Evolutionary conservation across 2,329 filamentous ascomycete species (phyloP).

Genomic region (Epichloe sibirici): DNA sequence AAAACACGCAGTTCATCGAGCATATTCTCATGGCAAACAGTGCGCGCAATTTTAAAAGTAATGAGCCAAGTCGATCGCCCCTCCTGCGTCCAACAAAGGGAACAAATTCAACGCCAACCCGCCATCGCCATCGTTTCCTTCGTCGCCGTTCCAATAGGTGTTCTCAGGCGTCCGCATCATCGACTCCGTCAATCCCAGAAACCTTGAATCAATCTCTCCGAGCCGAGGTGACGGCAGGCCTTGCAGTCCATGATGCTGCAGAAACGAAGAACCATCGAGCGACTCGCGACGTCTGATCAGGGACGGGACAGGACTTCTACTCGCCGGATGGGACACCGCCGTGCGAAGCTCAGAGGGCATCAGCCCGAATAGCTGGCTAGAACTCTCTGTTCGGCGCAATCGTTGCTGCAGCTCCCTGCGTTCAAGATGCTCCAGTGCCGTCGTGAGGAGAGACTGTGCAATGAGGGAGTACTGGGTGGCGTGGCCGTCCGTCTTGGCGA

Average conservation of each 20-base stretch:
- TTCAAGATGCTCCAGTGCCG: slow-evolving; percentile 34
- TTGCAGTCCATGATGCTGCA: slow-evolving; percentile 13
- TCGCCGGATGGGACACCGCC: no score
- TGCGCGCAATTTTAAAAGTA: slow-evolving; percentile 12
- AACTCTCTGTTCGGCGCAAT: slow-evolving; percentile 34
- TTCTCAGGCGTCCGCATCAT: slow-evolving; percentile 30
- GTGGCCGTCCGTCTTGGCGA: slow-evolving; percentile 36
- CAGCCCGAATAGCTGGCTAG: slow-evolving; percentile 38
- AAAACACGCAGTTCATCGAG: no score
- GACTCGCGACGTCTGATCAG: no score
- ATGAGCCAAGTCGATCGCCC: slow-evolving; percentile 39
- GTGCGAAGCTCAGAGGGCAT: slow-evolving; percentile 13
- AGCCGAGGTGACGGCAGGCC: slow-evolving; percentile 15
- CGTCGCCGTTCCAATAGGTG: slow-evolving; percentile 24
- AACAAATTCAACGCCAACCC: slow-evolving; percentile 37
- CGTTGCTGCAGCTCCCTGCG: slow-evolving; percentile 34
- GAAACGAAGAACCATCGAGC: no score
- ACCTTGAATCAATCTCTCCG: slow-evolving; percentile 25
- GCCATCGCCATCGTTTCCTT: slow-evolving; percentile 29
- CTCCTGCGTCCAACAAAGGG: slow-evolving; percentile 36
- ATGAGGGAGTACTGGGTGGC: slow-evolving; percentile 41
- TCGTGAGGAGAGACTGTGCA: slow-evolving; percentile 35
- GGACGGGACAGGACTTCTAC: no score
- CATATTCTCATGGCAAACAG: no score
- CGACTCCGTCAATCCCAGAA: slow-evolving; percentile 25